Evolutionary conservation across 441 rosid species (phyloP), one percentile per base, ranked within the genome.

Genomic region (Gossypium aridum): DNA sequence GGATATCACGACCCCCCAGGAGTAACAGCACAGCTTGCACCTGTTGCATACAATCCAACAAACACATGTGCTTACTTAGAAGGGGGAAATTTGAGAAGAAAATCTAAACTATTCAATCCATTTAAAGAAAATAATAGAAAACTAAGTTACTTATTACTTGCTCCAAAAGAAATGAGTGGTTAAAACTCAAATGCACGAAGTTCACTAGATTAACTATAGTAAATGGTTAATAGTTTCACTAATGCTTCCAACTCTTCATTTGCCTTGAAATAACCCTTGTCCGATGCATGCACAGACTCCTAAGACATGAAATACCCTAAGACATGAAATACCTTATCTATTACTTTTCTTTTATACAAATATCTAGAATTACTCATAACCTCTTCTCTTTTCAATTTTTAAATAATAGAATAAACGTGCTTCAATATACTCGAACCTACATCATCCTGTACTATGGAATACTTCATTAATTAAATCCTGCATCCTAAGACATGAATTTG

Each of bases 1-100:
- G 89, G 47, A 83, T 77, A 75, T 87, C 88, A 59, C 80, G 69
- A 65, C 87, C 89, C 72, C 90, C 93, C 17, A 86, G 79, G 72
- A 88, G 93, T 83, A 89, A 85, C 76, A 89, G 89, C 73, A 91
- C 92, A 8, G 91, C 92, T 79, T 88, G 90, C 76, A 89, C 96
- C 96, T 90, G 80, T 70, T 37, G 64, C 26, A 31, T 61, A 37
- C 39, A 80, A 65, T 70, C 55, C 70, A 79, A 80, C 34, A 61
- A 56, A 57, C 49, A 65, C 4, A 13, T 72, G 34, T 70, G 65
- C 17, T n/a, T 34, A 4, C 20, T 64, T 65, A 39, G n/a, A n/a
- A 8, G 25, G 23, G 8, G 67, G 17, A 1, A 19, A 37, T 37
- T 37, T 37, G 43, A 37, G 43, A 37, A 37, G 43, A 37, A 37